Base-by-base conservation (phyloP, 805 yeast genomes). In the Metschnikowia aberdeeniae region DNA sequence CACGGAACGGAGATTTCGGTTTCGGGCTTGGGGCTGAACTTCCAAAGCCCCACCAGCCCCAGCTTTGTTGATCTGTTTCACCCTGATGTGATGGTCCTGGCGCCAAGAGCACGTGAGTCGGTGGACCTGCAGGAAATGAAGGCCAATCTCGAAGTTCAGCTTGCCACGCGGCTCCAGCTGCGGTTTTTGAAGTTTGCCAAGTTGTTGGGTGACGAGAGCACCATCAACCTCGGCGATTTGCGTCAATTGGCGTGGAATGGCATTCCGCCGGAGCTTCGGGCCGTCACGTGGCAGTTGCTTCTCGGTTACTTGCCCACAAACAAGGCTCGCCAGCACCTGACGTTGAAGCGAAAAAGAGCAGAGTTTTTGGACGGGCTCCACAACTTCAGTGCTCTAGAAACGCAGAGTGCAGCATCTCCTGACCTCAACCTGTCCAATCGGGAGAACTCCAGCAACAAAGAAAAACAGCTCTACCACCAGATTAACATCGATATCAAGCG, bases 211-310 rank as follows among this genome's bases (percentile, higher is more conserved):
- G 66, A 64, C 22, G 73, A 73, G 43, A 68, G 70, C n/a, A 59
- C 52, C 40, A 80, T 90, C 31, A 86, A 88, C 52, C 62, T 87
- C 47, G 75, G 73, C 40, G 89, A 83, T 41, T 71, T 93, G 43
- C 76, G 88, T 50, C 81, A 85, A 59, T 74, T 89, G 41, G 78
- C 97, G 13, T 93, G 99, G 98, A 86, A 90, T 56, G 99, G 99
- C 1, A 79, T 93, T 5, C 98, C 99, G 0, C 68, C 76, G 10
- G 83, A 82, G 46, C 72, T 89, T 46, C 73, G 98, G 47, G 86
- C 97, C 0, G 66, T 84, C 34, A 80, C 86, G 10, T 93, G 99
- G 99, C 95, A 89, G 66, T 67, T 90, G 13, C 64, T 93, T 40
- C 73, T 92, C 42, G 98, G 98, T 1, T 93, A 93, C 61, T 68